Evolutionary conservation across 2,329 filamentous ascomycete genomes (phyloP), one percentile per base, ranked within the genome.

Genomic region (Zymoseptoria brevis): DNA sequence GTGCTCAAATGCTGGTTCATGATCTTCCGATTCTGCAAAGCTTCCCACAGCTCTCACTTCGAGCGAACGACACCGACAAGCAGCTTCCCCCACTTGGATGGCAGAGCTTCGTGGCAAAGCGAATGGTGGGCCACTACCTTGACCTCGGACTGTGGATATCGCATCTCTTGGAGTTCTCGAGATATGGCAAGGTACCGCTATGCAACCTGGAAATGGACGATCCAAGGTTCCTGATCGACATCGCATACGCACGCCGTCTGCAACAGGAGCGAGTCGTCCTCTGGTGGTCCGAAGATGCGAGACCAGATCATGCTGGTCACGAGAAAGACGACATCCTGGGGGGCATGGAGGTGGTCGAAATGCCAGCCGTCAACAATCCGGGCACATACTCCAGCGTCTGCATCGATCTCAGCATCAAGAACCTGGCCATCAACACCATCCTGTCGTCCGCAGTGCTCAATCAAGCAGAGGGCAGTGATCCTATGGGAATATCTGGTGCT

Each of bases 351-450:
- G 89, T 96, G 13, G 65, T 72, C 9, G 86, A 89, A 60, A 96
- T 97, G 90, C 93, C 94, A 0, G 87, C 87, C 13, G 84, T 96
- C 72, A 99, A 99, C 72, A 93, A 90, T 55, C 89, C 93, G 0
- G 93, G 92, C 49, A 95, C 93, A 0, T 99, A 96, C 73, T 88
- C 92, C 1, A 96, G 93, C 0, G 94, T 99, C 2, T 99, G 94
- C 71, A 94, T 99, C 62, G 94, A 99, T 67, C 76, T 99, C 13
- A 90, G 95, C 62, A 85, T 99, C 54, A 89, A 92, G 52, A 99
- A 99, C 69, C 81, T 99, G 13, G 88, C 91, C 4, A 97, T 99
- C 76, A 99, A 99, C 76, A 99, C 95, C 0, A 95, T 99, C 53
- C 80, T 99, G 19, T 96, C 94, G 0, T 96, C 93, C 0, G 96